Conservation (phyloP, 2,329 filamentous ascomycete genomes). For the Fusarium pseudonygamai region DNA sequence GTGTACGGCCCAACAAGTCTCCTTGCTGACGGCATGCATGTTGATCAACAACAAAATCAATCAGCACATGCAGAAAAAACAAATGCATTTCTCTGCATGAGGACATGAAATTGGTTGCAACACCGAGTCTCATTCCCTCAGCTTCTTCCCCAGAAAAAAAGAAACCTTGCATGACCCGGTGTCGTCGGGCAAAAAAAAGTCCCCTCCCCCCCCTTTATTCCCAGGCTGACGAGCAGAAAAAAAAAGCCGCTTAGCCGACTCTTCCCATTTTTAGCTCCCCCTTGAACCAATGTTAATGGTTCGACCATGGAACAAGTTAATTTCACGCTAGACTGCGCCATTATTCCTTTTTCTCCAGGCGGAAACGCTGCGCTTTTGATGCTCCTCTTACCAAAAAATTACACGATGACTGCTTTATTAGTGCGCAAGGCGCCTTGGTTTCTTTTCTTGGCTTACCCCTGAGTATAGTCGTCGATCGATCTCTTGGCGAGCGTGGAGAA, state of each 20-base stretch:
- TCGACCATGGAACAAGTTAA: background rate
- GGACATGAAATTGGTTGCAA: background rate
- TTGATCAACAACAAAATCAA: background rate
- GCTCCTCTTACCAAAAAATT: background rate
- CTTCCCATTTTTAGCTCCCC: background rate
- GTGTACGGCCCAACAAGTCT: background rate
- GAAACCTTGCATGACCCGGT: background rate
- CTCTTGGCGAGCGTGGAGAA: constrained; percentile 16
- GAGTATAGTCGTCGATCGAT: constrained; percentile 25
- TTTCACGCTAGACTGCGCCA: constrained; percentile 1
- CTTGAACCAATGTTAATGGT: background rate
- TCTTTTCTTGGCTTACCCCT: constrained; percentile 19
- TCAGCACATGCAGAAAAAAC: background rate
- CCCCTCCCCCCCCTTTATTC: background rate
- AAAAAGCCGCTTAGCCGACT: constrained; percentile 15
- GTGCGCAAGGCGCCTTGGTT: background rate
- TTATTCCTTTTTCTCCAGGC: constrained; percentile 3
- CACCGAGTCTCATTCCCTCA: background rate
- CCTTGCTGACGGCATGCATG: background rate
- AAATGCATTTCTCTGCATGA: background rate
- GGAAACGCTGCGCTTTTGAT: background rate
- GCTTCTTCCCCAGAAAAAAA: constrained; percentile 18
- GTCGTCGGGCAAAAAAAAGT: background rate
- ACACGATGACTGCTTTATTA: background rate
- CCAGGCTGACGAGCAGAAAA: background rate